These are phyloP conservation scores for Trypanosoma cruzi DNA, from an alignment of 208 protist species.

Conservation along the genomic window DNA sequence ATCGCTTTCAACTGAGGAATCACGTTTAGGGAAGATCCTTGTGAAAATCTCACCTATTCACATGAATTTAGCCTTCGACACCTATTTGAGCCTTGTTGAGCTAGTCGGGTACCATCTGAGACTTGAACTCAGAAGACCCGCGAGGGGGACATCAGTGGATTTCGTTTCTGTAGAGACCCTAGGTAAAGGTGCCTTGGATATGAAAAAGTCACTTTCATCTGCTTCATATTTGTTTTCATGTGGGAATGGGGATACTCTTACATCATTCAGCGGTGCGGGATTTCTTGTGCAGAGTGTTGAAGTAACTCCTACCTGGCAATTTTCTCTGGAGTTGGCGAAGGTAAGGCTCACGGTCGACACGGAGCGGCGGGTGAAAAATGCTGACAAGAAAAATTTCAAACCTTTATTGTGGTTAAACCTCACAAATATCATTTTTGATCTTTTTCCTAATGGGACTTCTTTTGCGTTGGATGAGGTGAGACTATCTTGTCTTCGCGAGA, in stretches of 20 bases:
- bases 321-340: conserved; percentile 7
- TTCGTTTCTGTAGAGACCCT: neutral
- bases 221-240: neutral
- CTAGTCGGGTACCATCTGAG: conserved; percentile 15
- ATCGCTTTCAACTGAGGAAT: conserved; percentile 6
- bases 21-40: neutral
- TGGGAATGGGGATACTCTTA: neutral
- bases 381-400: neutral
- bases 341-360: neutral
- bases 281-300: neutral
- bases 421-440: neutral
- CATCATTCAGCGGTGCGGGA: neutral
- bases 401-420: conserved; percentile 1
- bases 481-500: neutral
- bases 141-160: neutral
- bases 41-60: conserved; percentile 14
- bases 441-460: neutral
- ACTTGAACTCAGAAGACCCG: neutral
- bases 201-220: neutral
- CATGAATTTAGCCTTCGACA: conserved; percentile 6
- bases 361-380: neutral
- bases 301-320: neutral
- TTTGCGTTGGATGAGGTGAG: conserved; percentile 4
- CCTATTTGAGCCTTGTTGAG: conserved; percentile 18
- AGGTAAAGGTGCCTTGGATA: neutral